Evolutionary conservation across 169 alveolate species (phyloP).

Genomic region (Gregarina niphandrodes): DNA sequence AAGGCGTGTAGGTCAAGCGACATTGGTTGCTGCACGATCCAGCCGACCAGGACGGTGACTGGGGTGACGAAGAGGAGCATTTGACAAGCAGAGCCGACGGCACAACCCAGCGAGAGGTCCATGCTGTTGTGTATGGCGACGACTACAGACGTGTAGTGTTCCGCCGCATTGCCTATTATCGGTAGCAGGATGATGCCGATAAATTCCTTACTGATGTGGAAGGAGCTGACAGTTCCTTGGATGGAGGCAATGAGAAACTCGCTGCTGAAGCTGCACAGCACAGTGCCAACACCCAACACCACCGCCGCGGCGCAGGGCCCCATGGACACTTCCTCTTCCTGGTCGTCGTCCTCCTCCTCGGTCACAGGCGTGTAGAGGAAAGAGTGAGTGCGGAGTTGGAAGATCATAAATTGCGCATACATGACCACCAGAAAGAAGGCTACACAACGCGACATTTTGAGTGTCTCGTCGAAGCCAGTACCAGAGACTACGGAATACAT

Average conservation of each 20-base stretch:
- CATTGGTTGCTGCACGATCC: conserved; percentile 39
- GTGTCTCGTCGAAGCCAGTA: conserved; percentile 7
- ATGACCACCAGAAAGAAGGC: conserved; percentile 27
- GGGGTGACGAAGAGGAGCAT: conserved; percentile 42
- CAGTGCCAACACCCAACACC: conserved; percentile 16
- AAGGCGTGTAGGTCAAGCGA: conserved; percentile 36
- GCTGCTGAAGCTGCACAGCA: conserved; percentile 19
- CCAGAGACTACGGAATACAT: conserved; percentile 18
- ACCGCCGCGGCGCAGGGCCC: conserved; percentile 22
- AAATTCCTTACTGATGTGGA: conserved; percentile 28
- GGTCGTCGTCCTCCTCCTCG: not conserved
- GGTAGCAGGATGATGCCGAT: conserved; percentile 44
- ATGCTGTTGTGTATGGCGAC: conserved; percentile 30
- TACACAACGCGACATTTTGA: conserved; percentile 30
- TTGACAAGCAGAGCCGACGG: conserved; percentile 41
- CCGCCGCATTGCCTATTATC: conserved; percentile 41
- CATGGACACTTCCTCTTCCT: conserved; percentile 27
- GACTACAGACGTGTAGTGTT: conserved; percentile 42
- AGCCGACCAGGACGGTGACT: conserved; percentile 37
- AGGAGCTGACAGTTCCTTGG: conserved; percentile 24
- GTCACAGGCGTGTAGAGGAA: conserved; percentile 9
- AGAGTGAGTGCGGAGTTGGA: conserved; percentile 31
- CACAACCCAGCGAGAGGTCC: conserved; percentile 31
- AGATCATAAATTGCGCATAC: conserved; percentile 24
- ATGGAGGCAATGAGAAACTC: conserved; percentile 32